A percentile compares a stretch with the other conserved stretches of the same genome.
Conservation (phyloP, 1,284 basidiomycete species). For the Pisolithus thermaeus region DNA sequence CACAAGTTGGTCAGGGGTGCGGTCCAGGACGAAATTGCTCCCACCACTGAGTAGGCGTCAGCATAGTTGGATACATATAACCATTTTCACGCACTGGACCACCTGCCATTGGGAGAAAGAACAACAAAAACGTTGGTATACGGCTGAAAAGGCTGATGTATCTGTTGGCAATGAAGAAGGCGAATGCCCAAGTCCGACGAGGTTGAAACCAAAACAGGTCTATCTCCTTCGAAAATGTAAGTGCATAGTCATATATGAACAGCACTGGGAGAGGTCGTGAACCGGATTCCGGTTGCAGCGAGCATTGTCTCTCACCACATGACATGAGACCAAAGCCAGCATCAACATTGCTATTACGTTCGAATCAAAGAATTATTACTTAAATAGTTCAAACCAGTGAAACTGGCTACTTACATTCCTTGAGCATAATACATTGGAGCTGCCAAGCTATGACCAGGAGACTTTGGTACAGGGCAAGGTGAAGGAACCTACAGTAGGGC, state of each 20-base stretch:
- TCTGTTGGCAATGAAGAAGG: conserved; percentile 33
- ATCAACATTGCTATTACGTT: neutral
- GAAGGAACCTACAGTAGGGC: no score
- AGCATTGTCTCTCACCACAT: neutral
- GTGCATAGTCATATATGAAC: no score
- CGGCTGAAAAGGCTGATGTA: conserved; percentile 26
- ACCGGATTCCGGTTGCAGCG: no score
- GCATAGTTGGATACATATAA: no score
- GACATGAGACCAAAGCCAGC: neutral
- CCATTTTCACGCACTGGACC: neutral
- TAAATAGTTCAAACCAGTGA: no score
- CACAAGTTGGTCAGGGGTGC: no score
- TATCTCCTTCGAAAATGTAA: conserved; percentile 32
- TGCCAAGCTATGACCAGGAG: no score
- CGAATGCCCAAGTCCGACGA: conserved; percentile 24
- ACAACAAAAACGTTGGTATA: neutral
- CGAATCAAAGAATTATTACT: no score
- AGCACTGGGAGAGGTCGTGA: no score
- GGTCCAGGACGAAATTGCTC: neutral
- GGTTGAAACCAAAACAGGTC: conserved; percentile 30
- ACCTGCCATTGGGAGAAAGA: neutral
- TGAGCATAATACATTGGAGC: no score
- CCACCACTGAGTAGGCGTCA: neutral
- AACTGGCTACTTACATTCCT: no score
- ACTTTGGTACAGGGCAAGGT: no score